These are phyloP conservation scores for Peronospora destructor DNA, from an alignment of 352 stramenopile species.

Conservation along the genomic window DNA sequence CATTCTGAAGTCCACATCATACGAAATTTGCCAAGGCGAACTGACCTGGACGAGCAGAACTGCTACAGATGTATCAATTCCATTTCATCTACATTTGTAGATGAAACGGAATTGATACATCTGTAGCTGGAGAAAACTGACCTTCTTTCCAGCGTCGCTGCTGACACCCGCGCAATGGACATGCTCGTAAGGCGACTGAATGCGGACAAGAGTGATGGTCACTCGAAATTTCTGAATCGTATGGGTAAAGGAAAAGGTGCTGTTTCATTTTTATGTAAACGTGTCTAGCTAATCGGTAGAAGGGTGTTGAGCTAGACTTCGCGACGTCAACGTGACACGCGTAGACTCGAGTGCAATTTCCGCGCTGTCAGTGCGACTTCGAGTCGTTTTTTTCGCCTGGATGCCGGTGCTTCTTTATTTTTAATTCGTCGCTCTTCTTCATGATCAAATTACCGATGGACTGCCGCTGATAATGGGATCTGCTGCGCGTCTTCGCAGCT, in stretches of 20 bases:
- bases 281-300: conserved; percentile 2
- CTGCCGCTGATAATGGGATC: conserved; percentile 19
- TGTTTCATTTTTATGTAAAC: background rate
- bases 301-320: conserved; percentile 16
- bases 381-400: conserved; percentile 18
- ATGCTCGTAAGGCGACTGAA: conserved; percentile 19
- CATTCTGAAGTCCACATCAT: too few relatives aligned
- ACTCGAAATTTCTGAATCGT: conserved; percentile 1
- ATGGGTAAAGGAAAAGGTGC: too few relatives aligned
- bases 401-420: conserved; percentile 23
- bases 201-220: conserved; percentile 25
- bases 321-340: conserved; percentile 38
- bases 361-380: conserved; percentile 26
- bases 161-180: too few relatives aligned
- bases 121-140: too few relatives aligned
- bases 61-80: too few relatives aligned
- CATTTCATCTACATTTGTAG: too few relatives aligned
- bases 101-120: too few relatives aligned
- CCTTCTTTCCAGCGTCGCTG: too few relatives aligned
- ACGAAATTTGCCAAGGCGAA: too few relatives aligned
- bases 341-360: conserved; percentile 63
- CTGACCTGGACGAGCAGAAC: too few relatives aligned
- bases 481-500: background rate
- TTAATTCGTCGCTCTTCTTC: conserved; percentile 27
- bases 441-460: conserved; percentile 22